phyloP scores from a whole-genome alignment of 495 filamentous ascomycete species.

The Penicillium tannophilum region DNA sequence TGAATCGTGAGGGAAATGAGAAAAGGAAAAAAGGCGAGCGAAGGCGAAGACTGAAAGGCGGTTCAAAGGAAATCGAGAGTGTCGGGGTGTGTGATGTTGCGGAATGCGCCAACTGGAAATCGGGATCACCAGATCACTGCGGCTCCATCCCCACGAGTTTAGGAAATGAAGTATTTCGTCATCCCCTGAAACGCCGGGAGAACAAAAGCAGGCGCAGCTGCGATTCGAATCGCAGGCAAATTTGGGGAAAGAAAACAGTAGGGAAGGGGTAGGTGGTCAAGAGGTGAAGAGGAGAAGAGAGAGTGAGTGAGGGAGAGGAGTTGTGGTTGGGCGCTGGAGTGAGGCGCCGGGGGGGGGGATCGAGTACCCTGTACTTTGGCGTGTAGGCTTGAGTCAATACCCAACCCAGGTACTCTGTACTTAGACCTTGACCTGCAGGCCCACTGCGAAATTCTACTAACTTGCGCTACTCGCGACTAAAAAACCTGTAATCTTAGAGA shows the following conservation, averaged over 20 bases:
- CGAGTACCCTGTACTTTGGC: conserved; percentile 20
- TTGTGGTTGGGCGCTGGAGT: conserved; percentile 25
- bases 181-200: conserved; percentile 33
- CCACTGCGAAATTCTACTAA: conserved; percentile 19
- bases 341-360: conserved; percentile 15
- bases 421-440: conserved; percentile 11
- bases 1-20: conserved; percentile 38
- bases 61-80: conserved; percentile 27
- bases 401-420: conserved; percentile 17
- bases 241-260: conserved; percentile 6
- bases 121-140: conserved; percentile 34
- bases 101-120: conserved; percentile 36
- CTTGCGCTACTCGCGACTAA: conserved; percentile 24
- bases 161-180: conserved; percentile 23
- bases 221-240: conserved; percentile 16
- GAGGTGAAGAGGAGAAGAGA: conserved; percentile 10
- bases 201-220: conserved; percentile 26
- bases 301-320: conserved; percentile 12
- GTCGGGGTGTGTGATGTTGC: conserved; percentile 17
- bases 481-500: background rate
- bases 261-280: background rate
- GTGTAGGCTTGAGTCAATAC: background rate
- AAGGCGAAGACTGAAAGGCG: conserved; percentile 25
- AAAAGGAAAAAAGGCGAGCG: conserved; percentile 39
- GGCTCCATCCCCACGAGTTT: conserved; percentile 26